phyloP scores from a whole-genome alignment of 768 basidiomycete genomes.

The Lactarius tabidus region DNA sequence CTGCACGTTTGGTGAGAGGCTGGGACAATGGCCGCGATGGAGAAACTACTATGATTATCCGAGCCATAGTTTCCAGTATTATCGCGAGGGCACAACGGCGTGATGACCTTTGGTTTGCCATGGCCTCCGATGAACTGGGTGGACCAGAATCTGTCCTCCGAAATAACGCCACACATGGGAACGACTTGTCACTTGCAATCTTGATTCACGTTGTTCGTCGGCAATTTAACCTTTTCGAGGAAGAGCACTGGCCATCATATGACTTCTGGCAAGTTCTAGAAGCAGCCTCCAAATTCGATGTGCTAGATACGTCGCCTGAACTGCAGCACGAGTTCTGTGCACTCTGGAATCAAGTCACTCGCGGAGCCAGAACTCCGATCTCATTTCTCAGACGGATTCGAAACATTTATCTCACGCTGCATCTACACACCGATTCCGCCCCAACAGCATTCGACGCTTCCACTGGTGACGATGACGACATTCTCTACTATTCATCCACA shows the following conservation, averaged over 20 bases:
- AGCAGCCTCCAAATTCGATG: neutral
- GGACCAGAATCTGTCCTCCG: neutral
- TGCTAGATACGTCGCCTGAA: neutral
- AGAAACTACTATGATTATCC: neutral
- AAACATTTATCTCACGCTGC: neutral
- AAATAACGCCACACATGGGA: neutral
- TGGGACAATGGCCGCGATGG: neutral
- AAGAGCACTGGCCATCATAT: rapidly evolving
- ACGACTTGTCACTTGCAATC: neutral
- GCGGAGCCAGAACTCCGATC: neutral
- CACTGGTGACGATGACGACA: neutral
- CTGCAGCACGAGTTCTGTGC: neutral
- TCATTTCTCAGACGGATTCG: neutral
- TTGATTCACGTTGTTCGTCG: neutral
- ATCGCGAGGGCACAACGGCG: neutral
- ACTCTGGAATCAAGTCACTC: neutral
- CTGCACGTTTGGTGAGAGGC: neutral
- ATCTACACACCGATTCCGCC: neutral
- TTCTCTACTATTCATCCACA: neutral
- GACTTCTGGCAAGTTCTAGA: neutral
- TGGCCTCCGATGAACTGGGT: neutral
- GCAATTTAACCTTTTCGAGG: neutral
- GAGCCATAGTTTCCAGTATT: neutral
- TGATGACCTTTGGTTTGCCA: neutral
- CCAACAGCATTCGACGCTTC: neutral